Conservation (phyloP, 306 rosid genomes). For the Macrotyloma uniflorum region DNA sequence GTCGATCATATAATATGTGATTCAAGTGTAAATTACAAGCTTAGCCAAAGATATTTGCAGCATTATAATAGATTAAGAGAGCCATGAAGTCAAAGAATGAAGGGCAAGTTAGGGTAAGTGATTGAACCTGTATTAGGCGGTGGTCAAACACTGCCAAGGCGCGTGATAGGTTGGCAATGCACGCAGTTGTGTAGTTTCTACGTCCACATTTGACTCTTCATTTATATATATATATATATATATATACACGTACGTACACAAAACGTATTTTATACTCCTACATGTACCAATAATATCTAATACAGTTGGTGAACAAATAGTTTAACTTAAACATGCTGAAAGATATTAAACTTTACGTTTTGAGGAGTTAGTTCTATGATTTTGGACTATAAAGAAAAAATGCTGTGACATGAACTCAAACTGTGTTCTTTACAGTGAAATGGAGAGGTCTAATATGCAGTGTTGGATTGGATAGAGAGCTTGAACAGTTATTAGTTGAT, state of each 20-base stretch:
- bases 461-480: not conserved
- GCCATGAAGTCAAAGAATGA: constrained; percentile 33
- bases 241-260: not conserved
- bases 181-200: constrained; percentile 61
- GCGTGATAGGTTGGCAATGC: constrained; percentile 73
- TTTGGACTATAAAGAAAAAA: too few species aligned
- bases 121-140: constrained; percentile 12
- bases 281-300: not conserved
- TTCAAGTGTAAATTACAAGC: constrained; percentile 39
- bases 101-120: constrained; percentile 23
- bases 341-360: too few species aligned
- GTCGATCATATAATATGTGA: not conserved
- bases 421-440: constrained; percentile 5
- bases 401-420: not conserved
- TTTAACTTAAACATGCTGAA: too few species aligned
- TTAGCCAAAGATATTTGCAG: not conserved
- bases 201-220: constrained; percentile 65
- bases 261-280: constrained; percentile 29
- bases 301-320: too few species aligned
- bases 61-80: constrained; percentile 23
- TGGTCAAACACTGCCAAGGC: constrained; percentile 64
- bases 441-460: constrained; percentile 18
- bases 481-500: constrained; percentile 13
- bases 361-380: too few species aligned
- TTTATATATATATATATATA: not conserved